Evolutionary conservation across 805 yeast genomes (phyloP).

Genomic region (Yarrowia divulgata): DNA sequence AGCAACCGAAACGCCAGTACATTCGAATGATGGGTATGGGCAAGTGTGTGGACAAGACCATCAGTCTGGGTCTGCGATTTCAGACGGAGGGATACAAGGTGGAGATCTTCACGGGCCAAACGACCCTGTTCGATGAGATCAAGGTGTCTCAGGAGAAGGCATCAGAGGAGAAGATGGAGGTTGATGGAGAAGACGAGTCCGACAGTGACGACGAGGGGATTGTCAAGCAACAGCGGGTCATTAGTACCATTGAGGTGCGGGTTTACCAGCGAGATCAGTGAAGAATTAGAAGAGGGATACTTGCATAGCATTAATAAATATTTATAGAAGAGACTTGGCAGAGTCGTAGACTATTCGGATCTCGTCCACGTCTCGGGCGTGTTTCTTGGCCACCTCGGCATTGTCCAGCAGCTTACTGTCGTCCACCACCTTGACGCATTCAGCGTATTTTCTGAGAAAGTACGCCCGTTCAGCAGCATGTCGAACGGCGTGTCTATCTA

Average conservation of each 20-base stretch:
- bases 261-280: constrained; percentile 46
- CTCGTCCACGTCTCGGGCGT: constrained; percentile 56
- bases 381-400: constrained; percentile 53
- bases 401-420: constrained; percentile 56
- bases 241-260: constrained; percentile 56
- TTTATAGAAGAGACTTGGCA: constrained; percentile 4
- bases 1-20: constrained; percentile 53
- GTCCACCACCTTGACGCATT: constrained; percentile 59
- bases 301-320: constrained; percentile 16
- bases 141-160: background rate
- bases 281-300: too few relatives aligned
- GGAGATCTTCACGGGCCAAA: constrained; percentile 68
- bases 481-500: constrained; percentile 62
- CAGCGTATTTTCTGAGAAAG: constrained; percentile 59
- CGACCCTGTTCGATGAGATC: constrained; percentile 77
- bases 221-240: constrained; percentile 50
- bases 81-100: constrained; percentile 60
- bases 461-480: constrained; percentile 71
- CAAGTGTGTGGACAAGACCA: constrained; percentile 65
- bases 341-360: constrained; percentile 54
- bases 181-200: constrained; percentile 35
- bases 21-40: constrained; percentile 80
- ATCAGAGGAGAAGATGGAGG: constrained; percentile 6
- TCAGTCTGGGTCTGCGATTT: constrained; percentile 69
- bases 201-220: constrained; percentile 44